A percentile compares a stretch with the other conserved stretches of the same genome.
phyloP scores from a whole-genome alignment of 225 moss, liverwort and hornwort genomes.

The Marchantia polymorpha region DNA sequence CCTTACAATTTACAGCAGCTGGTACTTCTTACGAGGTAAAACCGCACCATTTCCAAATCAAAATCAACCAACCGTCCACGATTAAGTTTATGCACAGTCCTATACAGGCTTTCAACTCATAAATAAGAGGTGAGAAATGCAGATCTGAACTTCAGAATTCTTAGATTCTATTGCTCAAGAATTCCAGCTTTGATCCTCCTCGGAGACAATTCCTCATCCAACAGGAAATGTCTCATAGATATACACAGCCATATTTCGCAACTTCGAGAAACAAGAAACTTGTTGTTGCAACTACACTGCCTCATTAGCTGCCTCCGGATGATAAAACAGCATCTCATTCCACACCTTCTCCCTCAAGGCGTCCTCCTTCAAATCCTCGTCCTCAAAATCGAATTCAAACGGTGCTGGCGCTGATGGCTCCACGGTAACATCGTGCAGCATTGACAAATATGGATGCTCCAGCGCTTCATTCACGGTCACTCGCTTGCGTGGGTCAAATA shows the following conservation, averaged over 20 bases:
- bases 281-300: conserved; percentile 25
- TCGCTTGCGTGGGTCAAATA: conserved; percentile 86
- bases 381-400: conserved; percentile 94
- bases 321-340: conserved; percentile 94
- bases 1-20: conserved; percentile 40
- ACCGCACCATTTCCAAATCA: conserved; percentile 28
- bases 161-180: conserved; percentile 24
- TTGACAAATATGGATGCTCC: conserved; percentile 91
- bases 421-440: conserved; percentile 72
- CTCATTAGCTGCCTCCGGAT: conserved; percentile 72
- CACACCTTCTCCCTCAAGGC: conserved; percentile 96
- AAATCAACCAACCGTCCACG: conserved; percentile 32
- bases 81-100: conserved; percentile 38
- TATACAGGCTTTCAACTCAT: conserved; percentile 47
- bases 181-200: conserved; percentile 31
- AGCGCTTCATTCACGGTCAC: conserved; percentile 90
- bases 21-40: conserved; percentile 27
- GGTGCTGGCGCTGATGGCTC: conserved; percentile 88
- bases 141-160: conserved; percentile 31
- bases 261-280: conserved; percentile 21
- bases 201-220: conserved; percentile 16
- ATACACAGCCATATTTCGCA: conserved; percentile 31
- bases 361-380: conserved; percentile 93
- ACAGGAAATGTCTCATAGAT: conserved; percentile 22
- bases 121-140: conserved; percentile 34